A percentile compares a stretch with the other conserved stretches of the same genome.
These are phyloP conservation scores for Vicia faba DNA, from an alignment of 306 rosid genomes.

Conservation along the genomic window DNA sequence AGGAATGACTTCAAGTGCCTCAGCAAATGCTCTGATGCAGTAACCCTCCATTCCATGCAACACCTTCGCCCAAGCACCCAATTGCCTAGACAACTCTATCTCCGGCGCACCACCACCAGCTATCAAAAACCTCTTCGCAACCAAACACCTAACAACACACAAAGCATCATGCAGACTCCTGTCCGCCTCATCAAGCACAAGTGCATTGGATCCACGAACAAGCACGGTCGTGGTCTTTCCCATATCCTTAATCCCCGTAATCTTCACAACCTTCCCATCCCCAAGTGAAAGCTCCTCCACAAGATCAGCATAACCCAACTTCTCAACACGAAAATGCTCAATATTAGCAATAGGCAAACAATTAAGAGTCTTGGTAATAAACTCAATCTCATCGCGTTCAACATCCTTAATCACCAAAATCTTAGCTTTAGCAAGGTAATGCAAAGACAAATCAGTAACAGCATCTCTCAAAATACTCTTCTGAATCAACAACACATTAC, in stretches of 20 bases:
- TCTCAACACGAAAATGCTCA: slow-evolving; percentile 90
- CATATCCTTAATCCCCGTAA: slow-evolving; percentile 91
- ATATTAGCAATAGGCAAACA: slow-evolving; percentile 90
- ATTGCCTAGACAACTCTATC: slow-evolving; percentile 92
- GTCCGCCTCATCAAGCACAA: slow-evolving; percentile 94
- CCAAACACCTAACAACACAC: slow-evolving; percentile 96
- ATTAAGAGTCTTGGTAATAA: slow-evolving; percentile 88
- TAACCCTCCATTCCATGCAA: slow-evolving; percentile 99
- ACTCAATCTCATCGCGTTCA: slow-evolving; percentile 95
- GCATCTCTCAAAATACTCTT: slow-evolving; percentile 96
- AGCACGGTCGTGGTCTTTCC: slow-evolving; percentile 87
- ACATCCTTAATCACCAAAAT: slow-evolving; percentile 95
- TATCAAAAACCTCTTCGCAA: slow-evolving; percentile 82
- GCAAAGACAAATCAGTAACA: slow-evolving; percentile 88
- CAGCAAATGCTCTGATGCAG: slow-evolving; percentile 82
- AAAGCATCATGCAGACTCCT: slow-evolving; percentile 94
- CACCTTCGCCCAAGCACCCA: slow-evolving; percentile 99
- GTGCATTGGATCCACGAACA: slow-evolving; percentile 85
- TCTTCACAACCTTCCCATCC: slow-evolving; percentile 91
- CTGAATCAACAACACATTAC: slow-evolving; percentile 90
- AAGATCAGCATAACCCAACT: slow-evolving; percentile 86
- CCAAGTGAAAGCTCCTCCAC: slow-evolving; percentile 92
- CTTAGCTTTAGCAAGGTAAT: slow-evolving; percentile 93
- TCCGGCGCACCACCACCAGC: slow-evolving; percentile 99
- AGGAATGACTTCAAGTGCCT: slow-evolving; percentile 98